Conservation (phyloP, 176 grass and related monocot species). For the bread wheat (Triticum aestivum) region DNA sequence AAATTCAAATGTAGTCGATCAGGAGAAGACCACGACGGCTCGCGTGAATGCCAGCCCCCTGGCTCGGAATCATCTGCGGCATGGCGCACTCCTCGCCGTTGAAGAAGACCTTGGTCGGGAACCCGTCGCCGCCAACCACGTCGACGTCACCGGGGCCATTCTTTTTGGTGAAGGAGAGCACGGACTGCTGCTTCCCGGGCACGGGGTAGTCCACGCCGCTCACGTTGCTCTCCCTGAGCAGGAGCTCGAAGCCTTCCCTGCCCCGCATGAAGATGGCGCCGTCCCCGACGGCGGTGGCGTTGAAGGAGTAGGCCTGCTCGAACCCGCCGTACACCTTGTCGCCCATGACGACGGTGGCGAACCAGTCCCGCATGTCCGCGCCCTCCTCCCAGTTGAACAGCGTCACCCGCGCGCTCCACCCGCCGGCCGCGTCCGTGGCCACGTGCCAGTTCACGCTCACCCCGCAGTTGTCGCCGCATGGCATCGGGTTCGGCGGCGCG, state of each 20-base stretch:
- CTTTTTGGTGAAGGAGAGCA: slow-evolving; percentile 60
- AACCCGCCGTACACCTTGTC: slow-evolving; percentile 38
- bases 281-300: slow-evolving; percentile 47
- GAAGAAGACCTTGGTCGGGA: slow-evolving; percentile 72
- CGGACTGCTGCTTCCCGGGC: slow-evolving; percentile 69
- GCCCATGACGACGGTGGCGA: slow-evolving; percentile 46
- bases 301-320: slow-evolving; percentile 54
- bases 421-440: slow-evolving; percentile 43
- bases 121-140: slow-evolving; percentile 50
- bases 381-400: slow-evolving; percentile 71
- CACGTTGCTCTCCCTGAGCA: slow-evolving; percentile 43
- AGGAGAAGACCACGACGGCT: neutral
- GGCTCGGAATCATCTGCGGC: slow-evolving; percentile 49
- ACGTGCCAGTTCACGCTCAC: slow-evolving; percentile 89
- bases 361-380: slow-evolving; percentile 52
- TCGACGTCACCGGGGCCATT: slow-evolving; percentile 21
- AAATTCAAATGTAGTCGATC: neutral
- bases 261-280: slow-evolving; percentile 61
- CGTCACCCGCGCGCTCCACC: slow-evolving; percentile 66
- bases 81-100: slow-evolving; percentile 84
- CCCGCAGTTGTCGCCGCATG: slow-evolving; percentile 71
- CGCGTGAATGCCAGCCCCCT: neutral
- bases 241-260: slow-evolving; percentile 31
- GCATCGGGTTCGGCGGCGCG: slow-evolving; percentile 48
- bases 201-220: slow-evolving; percentile 51